These are phyloP conservation scores for Paracoccidioides lutzii DNA, from an alignment of 2,329 filamentous ascomycete genomes.

Conservation along the genomic window DNA sequence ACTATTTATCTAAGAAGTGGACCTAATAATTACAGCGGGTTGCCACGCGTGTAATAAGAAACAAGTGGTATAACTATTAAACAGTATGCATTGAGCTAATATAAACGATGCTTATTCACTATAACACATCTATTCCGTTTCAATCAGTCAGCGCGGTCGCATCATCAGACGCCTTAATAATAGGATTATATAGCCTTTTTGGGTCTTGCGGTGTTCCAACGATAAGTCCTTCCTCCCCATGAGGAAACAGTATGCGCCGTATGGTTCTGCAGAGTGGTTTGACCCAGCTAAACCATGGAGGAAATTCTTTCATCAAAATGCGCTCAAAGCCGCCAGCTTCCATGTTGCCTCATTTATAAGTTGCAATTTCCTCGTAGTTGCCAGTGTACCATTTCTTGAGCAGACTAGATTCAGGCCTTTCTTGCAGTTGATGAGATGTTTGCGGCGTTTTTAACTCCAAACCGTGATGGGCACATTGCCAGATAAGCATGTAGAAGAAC, in stretches of 20 bases:
- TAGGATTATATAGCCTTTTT: conserved; percentile 12
- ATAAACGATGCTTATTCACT: not conserved
- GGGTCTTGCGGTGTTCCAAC: conserved; percentile 9
- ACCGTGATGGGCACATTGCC: not conserved
- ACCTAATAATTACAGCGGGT: too few species aligned
- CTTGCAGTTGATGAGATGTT: not conserved
- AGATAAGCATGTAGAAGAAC: too few species aligned
- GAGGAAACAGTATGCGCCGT: conserved; percentile 13
- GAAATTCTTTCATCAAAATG: too few species aligned
- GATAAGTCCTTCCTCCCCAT: conserved; percentile 3
- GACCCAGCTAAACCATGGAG: too few species aligned
- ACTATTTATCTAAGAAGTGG: too few species aligned
- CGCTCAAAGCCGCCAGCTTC: too few species aligned
- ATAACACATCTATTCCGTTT: not conserved
- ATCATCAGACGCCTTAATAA: conserved; percentile 12
- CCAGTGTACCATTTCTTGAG: too few species aligned
- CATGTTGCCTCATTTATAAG: too few species aligned
- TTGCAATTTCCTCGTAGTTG: too few species aligned
- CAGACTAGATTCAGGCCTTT: conserved; percentile 3
- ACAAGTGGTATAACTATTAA: too few species aligned
- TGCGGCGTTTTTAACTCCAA: not conserved
- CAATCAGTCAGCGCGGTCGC: conserved; percentile 6
- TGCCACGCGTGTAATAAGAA: too few species aligned
- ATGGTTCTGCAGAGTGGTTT: too few species aligned
- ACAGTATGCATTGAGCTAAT: not conserved